These are phyloP conservation scores for Chlamydomonas eustigma DNA, from an alignment of 139 green algal genomes.

Conservation along the genomic window DNA sequence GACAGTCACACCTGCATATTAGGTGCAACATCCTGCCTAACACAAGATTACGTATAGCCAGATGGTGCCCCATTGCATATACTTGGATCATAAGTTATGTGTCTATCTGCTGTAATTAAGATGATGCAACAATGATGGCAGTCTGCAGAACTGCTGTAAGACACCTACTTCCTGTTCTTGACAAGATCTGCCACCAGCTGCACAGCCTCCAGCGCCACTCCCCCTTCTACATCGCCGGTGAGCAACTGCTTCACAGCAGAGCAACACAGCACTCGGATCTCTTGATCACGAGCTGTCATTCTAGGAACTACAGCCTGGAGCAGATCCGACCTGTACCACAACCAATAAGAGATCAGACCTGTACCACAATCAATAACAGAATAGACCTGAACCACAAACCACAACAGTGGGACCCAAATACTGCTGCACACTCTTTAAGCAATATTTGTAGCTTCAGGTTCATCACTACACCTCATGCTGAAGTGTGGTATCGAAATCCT, in stretches of 20 bases:
- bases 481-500: too few species aligned
- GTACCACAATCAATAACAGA: conserved; percentile 64
- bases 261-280: conserved; percentile 29
- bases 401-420: too few species aligned
- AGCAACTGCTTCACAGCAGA: conserved; percentile 41
- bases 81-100: too few species aligned
- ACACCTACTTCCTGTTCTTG: conserved; percentile 30
- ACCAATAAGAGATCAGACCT: conserved; percentile 66
- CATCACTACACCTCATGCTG: too few species aligned
- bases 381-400: conserved; percentile 60
- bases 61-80: too few species aligned
- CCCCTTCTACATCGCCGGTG: conserved; percentile 22
- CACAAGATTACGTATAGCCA: too few species aligned
- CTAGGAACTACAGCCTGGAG: conserved; percentile 73
- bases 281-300: conserved; percentile 47
- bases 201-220: conserved; percentile 47
- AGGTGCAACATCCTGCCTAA: too few species aligned
- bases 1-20: conserved; percentile 50
- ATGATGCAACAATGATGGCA: too few species aligned
- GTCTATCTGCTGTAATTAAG: too few species aligned
- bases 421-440: too few species aligned
- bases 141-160: too few species aligned
- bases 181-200: conserved; percentile 92
- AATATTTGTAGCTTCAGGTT: too few species aligned
- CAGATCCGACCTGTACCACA: conserved; percentile 59